Conservation (phyloP, 2,329 filamentous ascomycete genomes). For the Trichoderma simmonsii region DNA sequence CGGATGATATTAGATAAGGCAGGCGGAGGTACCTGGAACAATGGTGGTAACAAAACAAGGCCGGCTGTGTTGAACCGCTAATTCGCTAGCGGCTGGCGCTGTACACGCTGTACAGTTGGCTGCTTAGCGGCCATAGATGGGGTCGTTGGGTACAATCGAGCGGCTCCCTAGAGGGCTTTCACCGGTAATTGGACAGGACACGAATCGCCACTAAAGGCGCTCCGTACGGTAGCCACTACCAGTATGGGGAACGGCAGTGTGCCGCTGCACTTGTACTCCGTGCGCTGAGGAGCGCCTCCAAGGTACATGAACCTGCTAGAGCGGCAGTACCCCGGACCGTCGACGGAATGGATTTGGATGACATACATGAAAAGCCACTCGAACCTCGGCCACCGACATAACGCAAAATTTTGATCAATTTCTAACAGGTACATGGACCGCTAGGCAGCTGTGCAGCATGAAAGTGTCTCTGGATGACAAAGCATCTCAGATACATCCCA, state of each 20-base stretch:
- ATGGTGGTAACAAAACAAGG: background rate
- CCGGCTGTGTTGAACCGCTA: background rate
- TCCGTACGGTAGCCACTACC: background rate
- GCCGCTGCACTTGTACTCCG: background rate
- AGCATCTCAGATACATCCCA: background rate
- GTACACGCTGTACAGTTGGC: background rate
- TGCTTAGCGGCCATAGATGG: background rate
- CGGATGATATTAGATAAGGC: slow-evolving; percentile 13
- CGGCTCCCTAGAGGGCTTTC: background rate
- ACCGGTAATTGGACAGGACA: background rate
- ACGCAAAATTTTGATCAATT: background rate
- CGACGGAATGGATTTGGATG: background rate
- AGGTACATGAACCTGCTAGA: background rate
- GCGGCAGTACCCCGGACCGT: background rate
- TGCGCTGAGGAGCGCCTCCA: background rate
- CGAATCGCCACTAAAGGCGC: background rate
- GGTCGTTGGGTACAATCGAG: background rate
- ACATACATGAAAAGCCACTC: background rate
- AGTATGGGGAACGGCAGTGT: background rate
- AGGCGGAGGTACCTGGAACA: background rate
- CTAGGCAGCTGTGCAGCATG: background rate
- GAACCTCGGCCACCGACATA: background rate
- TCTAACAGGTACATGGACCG: background rate
- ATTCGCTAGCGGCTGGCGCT: background rate
- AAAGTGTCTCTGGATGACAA: background rate